Conservation (phyloP, 2,329 filamentous ascomycete species). For the Epicoccum sorghinum region DNA sequence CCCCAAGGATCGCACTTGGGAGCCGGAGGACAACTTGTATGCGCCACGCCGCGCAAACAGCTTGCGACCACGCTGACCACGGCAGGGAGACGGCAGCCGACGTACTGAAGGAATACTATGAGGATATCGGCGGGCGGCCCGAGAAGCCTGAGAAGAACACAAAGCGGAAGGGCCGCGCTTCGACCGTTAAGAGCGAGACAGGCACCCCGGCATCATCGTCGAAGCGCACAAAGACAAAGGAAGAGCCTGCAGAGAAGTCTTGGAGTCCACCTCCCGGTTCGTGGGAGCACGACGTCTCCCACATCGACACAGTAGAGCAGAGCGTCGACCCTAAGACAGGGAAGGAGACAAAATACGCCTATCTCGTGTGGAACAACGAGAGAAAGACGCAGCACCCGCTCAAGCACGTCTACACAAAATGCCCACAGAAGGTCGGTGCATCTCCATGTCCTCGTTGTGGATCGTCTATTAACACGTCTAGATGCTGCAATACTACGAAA, state of each 20-base stretch:
- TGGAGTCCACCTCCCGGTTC: conserved; percentile 74
- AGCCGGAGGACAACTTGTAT: conserved; percentile 75
- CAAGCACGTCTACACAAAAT: conserved; percentile 72
- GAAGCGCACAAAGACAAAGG: conserved; percentile 41
- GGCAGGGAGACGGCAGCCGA: conserved; percentile 50
- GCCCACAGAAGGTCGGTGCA: conserved; percentile 70
- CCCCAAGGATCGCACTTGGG: conserved; percentile 76
- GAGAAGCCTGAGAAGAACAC: conserved; percentile 61
- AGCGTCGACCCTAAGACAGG: conserved; percentile 48
- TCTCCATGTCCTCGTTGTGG: no score
- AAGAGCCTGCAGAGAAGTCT: conserved; percentile 47
- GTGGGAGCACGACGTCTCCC: conserved; percentile 76
- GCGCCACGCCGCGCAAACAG: conserved; percentile 28
- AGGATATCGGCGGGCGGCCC: conserved; percentile 67
- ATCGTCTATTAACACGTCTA: conserved; percentile 14
- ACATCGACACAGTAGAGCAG: conserved; percentile 76
- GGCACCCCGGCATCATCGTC: conserved; percentile 29
- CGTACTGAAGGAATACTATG: conserved; percentile 69
- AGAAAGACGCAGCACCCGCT: conserved; percentile 77
- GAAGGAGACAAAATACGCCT: conserved; percentile 66
- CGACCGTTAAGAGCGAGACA: conserved; percentile 27
- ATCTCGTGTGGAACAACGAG: conserved; percentile 75
- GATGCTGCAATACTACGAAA: conserved; percentile 58
- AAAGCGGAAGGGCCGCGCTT: conserved; percentile 46
- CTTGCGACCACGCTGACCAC: conserved; percentile 4